Base-by-base conservation (phyloP, 2,329 filamentous ascomycete species). In the Aspergillus alliaceus region DNA sequence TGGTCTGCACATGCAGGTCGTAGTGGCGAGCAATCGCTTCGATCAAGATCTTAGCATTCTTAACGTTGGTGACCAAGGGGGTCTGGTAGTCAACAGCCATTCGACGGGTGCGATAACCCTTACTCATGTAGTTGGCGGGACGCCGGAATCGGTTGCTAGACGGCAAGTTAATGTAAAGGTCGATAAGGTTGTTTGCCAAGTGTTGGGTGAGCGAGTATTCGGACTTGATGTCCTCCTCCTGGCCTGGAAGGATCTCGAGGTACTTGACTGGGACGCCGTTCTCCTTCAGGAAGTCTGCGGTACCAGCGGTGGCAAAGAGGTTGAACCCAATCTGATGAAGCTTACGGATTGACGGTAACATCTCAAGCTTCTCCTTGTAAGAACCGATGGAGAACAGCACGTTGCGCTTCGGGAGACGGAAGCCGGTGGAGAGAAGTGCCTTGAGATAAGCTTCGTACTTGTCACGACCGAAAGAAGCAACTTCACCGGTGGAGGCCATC, bases 21-120 rank as follows among this genome's bases (percentile, higher is more conserved):
- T 91, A 96, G 74, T 96, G 89, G 58, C 93, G 88, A 56, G 92
- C 88, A 63, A 99, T 90, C 22, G 93, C 95, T 79, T 99, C 95
- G 53, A 99, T 89, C 51, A 99, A 79, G 58, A 99, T 91, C 83
- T 98, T 99, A 58, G 95, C 95, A 72, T 97, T 98, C 85, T 99
- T 99, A 75, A 99, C 95, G 69, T 99, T 99, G 54, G 95, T 99
- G 18, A 99, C 93, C 59, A 99, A 81, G 57, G 95, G 95, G 54
- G 95, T 96, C 79, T 98, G 93, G 79, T 97, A 91, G 77, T 97
- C 95, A 40, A 99, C 95, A 34, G 95, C 95, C 93, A 99, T 97
- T 75, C 95, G 88, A 74, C 95, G 87, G 55, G 95, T 98, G 71
- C 90, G 89, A 79, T 99, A 99, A 59, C 95, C 95, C 80, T 95